A percentile compares a stretch with the other conserved stretches of the same genome.
Evolutionary conservation across 768 basidiomycete species (phyloP).

Genomic region (Lyophyllum semitale): DNA sequence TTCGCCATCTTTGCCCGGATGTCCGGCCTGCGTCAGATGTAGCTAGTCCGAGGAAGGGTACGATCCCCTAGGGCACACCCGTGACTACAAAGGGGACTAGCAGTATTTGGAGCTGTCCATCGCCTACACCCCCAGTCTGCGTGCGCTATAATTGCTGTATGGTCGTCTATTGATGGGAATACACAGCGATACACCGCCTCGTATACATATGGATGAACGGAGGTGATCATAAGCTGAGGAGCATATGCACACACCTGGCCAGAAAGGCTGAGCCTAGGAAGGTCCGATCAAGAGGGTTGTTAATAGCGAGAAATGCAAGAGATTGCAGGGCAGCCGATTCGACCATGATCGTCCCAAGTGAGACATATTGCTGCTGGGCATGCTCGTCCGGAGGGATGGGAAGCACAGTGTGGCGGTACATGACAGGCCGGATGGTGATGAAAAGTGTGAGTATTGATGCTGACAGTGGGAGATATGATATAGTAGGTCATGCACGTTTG

Average conservation of each 20-base stretch:
- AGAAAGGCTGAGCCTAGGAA: slow-evolving; percentile 27
- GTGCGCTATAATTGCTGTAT: too few species aligned
- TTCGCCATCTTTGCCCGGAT: too few species aligned
- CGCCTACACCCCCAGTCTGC: too few species aligned
- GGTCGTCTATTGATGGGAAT: too few species aligned
- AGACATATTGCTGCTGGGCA: slow-evolving; percentile 32
- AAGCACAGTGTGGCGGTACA: slow-evolving; percentile 28
- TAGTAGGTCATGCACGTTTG: slow-evolving; percentile 29
- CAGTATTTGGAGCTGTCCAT: too few species aligned
- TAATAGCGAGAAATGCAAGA: slow-evolving; percentile 27
- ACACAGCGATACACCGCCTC: too few species aligned
- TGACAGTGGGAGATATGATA: slow-evolving; percentile 30
- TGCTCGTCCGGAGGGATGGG: slow-evolving; percentile 26
- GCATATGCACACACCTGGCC: slow-evolving; percentile 24
- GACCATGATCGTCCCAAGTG: slow-evolving; percentile 31
- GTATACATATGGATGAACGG: too few species aligned
- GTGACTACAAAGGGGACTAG: too few species aligned
- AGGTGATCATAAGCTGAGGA: neutral
- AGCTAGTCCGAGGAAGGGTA: too few species aligned
- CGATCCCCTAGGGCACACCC: too few species aligned
- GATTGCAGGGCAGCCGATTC: slow-evolving; percentile 39
- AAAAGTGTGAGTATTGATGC: slow-evolving; percentile 32
- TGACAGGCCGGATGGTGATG: slow-evolving; percentile 28
- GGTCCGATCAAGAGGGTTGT: slow-evolving; percentile 32
- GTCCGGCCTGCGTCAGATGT: too few species aligned